These are phyloP conservation scores for Alternaria sp. DNA, from an alignment of 2,329 filamentous ascomycete genomes.

Conservation along the genomic window DNA sequence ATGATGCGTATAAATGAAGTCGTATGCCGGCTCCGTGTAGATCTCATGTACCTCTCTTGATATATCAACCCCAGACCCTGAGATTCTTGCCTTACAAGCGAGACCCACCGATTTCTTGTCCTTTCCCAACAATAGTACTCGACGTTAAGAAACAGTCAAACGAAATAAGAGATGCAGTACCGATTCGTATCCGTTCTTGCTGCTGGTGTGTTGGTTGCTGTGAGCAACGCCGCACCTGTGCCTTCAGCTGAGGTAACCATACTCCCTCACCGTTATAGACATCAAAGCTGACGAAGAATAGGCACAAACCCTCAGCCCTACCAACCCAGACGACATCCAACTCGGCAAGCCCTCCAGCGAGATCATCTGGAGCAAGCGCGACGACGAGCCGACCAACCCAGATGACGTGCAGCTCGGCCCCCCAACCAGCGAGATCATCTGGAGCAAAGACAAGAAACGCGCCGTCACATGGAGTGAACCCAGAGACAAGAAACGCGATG, in stretches of 20 bases:
- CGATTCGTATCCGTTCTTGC: constrained; percentile 35
- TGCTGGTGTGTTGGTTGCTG: constrained; percentile 28
- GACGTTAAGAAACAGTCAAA: neutral
- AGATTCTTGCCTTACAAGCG: neutral
- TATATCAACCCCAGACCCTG: constrained; percentile 3
- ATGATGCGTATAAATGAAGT: constrained; percentile 15
- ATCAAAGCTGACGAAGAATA: neutral
- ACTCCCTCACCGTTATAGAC: neutral
- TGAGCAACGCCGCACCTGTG: constrained; percentile 32
- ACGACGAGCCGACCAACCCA: neutral
- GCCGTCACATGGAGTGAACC: neutral
- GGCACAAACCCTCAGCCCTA: constrained; percentile 3
- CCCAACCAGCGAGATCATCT: constrained; percentile 24
- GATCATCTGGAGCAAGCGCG: constrained; percentile 24
- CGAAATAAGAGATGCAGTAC: constrained; percentile 30
- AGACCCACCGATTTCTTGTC: neutral
- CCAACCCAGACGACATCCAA: constrained; percentile 17
- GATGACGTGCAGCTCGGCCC: constrained; percentile 22
- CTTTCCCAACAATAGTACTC: neutral
- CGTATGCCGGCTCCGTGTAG: constrained; percentile 7
- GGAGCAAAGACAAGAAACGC: constrained; percentile 22
- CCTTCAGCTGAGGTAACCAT: constrained; percentile 25
- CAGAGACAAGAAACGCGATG: constrained; percentile 9
- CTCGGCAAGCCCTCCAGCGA: constrained; percentile 24
- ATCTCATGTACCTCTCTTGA: neutral